A percentile compares a stretch with the other conserved stretches of the same genome.
phyloP scores from a whole-genome alignment of 345 rosid genomes.

The Citrus sinensis region DVS_A1.0 CM039169.1:31470001-31470500 shows the following conservation, averaged over 20 bases:
- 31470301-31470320: no score
- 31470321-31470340: no score
- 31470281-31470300: not conserved
- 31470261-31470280: not conserved
- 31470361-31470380: not conserved
- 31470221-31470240: no score
- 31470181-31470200: not conserved
- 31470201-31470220: not conserved
- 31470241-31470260: not conserved
- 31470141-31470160: not conserved
- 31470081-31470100: not conserved
- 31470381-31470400: not conserved
- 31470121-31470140: not conserved
- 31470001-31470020: not conserved
- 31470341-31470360: not conserved
- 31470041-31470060: not conserved
- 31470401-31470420: not conserved
- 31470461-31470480: no score
- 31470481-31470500: no score
- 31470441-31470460: no score
- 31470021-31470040: not conserved
- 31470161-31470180: not conserved
- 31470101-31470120: not conserved
- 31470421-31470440: no score
- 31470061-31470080: not conserved